Base-by-base conservation (phyloP, 2,329 filamentous ascomycete species). In the Eutypella sp. region DNA sequence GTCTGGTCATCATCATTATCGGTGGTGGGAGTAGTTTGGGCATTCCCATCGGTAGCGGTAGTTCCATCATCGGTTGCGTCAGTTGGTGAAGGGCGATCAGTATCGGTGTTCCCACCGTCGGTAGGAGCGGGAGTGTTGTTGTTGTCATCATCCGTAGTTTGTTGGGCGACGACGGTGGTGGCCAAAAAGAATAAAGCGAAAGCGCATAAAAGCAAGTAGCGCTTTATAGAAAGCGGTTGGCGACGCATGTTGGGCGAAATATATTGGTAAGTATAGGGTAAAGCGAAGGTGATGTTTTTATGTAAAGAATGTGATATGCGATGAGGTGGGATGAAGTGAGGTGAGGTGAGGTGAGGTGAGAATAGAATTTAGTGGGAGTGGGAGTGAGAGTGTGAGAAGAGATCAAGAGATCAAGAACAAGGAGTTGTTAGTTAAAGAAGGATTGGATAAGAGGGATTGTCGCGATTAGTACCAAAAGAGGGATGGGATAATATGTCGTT, bases 131-230 rank as follows among this genome's bases (percentile, higher is more conserved):
- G 33, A 9, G 47, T 47, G 4, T 46, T 40, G 16, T 33, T 24
- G 33, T 29, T 38, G 36, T 4, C 34, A 40, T 47, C 33, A 47
- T 34, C 40, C n/a, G 36, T 25, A 13, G 48, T 50, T 23, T 49
- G 42, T 23, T 44, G 44, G 34, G 53, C 50, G 23, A 47, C 22
- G 22, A 45, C 46, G 36, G 44, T 54, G 43, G 40, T 44, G 23
- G 42, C 46, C 16, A 51, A 40, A 37, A 38, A 18, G 36, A 38
- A 38, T 16, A 49, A 22, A 13, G 44, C 46, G 34, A 51, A 24
- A 13, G 44, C 34, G 39, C 36, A 48, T 40, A 51, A 44, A 46
- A 51, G 49, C 47, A 51, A 3, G n/a, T 31, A 27, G 20, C 47
- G 49, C 49, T 51, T 51, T 44, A 42, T 36, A 13, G 36, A 46